Percentiles rank a stretch among this genome's conserved stretches.
Conservation (phyloP, 2,329 filamentous ascomycete genomes). For the Teratosphaeria zuluensis region DNA sequence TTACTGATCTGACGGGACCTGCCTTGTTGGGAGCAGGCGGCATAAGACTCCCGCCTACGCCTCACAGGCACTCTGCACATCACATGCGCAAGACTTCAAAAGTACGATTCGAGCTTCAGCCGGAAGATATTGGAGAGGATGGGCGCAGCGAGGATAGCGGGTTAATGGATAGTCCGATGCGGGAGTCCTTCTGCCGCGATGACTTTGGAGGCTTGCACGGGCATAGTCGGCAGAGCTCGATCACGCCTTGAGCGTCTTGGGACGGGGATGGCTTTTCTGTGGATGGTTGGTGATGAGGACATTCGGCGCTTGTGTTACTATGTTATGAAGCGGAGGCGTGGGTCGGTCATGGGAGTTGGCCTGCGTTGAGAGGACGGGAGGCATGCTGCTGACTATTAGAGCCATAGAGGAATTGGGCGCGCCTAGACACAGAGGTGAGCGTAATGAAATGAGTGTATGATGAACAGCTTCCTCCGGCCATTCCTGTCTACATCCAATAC, state of each 20-base stretch:
- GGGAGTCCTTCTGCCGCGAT: background rate
- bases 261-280: background rate
- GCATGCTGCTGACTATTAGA: background rate
- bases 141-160: background rate
- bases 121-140: background rate
- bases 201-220: background rate
- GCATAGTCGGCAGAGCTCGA: background rate
- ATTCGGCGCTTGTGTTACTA: background rate
- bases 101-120: background rate
- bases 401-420: background rate
- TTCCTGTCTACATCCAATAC: too few relatives aligned
- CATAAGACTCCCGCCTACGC: background rate
- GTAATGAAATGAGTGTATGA: too few relatives aligned
- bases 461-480: too few relatives aligned
- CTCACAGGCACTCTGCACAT: background rate
- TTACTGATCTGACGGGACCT: background rate
- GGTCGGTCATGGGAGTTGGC: background rate
- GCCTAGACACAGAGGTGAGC: too few relatives aligned
- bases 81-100: background rate
- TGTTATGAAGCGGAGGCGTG: background rate
- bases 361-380: background rate
- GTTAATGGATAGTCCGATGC: background rate
- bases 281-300: background rate
- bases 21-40: background rate
- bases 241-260: background rate